These are phyloP conservation scores for Apiotrichum akiyoshidainum DNA, from an alignment of 1,284 basidiomycete genomes.

Conservation along the genomic window DNA sequence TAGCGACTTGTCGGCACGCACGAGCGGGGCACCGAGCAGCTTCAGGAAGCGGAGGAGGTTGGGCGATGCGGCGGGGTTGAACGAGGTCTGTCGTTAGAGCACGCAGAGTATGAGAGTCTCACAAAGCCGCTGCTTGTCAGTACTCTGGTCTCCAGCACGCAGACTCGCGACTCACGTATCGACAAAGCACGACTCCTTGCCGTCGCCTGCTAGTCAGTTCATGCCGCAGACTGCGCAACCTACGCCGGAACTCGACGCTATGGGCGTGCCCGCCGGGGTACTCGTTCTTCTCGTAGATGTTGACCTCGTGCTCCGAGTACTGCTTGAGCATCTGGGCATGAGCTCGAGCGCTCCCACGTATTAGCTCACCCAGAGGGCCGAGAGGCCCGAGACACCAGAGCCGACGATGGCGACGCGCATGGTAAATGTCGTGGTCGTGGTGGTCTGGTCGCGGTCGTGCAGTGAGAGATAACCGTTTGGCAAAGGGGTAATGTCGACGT, in stretches of 20 bases:
- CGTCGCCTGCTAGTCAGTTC: slow-evolving; percentile 39
- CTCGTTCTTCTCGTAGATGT: slow-evolving; percentile 68
- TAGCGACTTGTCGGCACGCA: slow-evolving; percentile 74
- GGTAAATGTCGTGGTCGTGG: neutral
- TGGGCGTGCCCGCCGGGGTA: slow-evolving; percentile 76
- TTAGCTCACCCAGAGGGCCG: slow-evolving; percentile 64
- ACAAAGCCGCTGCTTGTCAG: slow-evolving; percentile 46
- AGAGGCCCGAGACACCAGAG: slow-evolving; percentile 72
- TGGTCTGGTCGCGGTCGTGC: too few relatives aligned
- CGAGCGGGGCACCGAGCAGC: slow-evolving; percentile 55
- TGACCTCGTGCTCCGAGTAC: slow-evolving; percentile 71
- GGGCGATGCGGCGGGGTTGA: slow-evolving; percentile 74
- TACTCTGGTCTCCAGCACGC: neutral
- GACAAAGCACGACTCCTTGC: slow-evolving; percentile 57
- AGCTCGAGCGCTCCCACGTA: too few relatives aligned
- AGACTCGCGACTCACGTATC: slow-evolving; percentile 58
- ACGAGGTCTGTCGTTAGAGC: slow-evolving; percentile 61
- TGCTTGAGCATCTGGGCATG: slow-evolving; percentile 64
- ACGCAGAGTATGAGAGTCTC: slow-evolving; percentile 8
- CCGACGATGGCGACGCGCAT: slow-evolving; percentile 69
- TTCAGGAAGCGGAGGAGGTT: slow-evolving; percentile 72
- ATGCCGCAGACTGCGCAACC: slow-evolving; percentile 5
- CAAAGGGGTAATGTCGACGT: too few relatives aligned
- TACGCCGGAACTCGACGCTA: slow-evolving; percentile 61
- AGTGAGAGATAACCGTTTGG: too few relatives aligned